Evolutionary conservation across 1,139 yeast genomes (phyloP).

Genomic region (Tardiomyces digboiensis): DNA sequence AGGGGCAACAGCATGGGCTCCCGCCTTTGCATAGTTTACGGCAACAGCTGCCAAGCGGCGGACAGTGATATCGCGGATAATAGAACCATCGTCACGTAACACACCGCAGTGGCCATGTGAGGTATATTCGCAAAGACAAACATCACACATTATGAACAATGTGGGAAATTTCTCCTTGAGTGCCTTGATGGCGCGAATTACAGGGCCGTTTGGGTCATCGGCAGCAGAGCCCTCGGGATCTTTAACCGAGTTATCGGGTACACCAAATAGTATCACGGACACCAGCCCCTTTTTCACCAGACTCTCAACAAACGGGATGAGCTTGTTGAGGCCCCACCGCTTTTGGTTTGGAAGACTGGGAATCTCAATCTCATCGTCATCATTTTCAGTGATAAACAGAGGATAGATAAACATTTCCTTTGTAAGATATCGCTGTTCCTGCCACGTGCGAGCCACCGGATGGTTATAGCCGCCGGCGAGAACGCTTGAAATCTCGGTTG

Average conservation of each 20-base stretch:
- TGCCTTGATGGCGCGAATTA: slow-evolving; percentile 63
- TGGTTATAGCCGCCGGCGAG: slow-evolving; percentile 94
- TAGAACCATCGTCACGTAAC: slow-evolving; percentile 64
- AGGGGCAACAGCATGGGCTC: slow-evolving; percentile 95
- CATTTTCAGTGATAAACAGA: slow-evolving; percentile 69
- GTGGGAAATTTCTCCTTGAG: slow-evolving; percentile 56
- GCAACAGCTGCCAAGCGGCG: slow-evolving; percentile 93
- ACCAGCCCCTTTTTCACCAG: slow-evolving; percentile 75
- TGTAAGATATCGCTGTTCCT: slow-evolving; percentile 67
- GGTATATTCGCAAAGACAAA: slow-evolving; percentile 94
- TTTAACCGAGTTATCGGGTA: slow-evolving; percentile 67
- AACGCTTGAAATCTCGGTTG: slow-evolving; percentile 57
- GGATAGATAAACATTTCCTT: slow-evolving; percentile 93
- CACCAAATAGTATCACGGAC: slow-evolving; percentile 89
- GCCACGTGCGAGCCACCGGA: slow-evolving; percentile 88
- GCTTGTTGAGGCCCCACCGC: slow-evolving; percentile 74
- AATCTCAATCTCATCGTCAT: slow-evolving; percentile 70
- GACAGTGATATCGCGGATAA: slow-evolving; percentile 68
- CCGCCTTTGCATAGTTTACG: slow-evolving; percentile 90
- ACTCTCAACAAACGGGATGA: slow-evolving; percentile 59
- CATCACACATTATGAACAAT: slow-evolving; percentile 85
- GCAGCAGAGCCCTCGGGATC: slow-evolving; percentile 85
- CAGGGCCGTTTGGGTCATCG: slow-evolving; percentile 96
- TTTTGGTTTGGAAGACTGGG: slow-evolving; percentile 81
- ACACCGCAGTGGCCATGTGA: slow-evolving; percentile 97